These are phyloP conservation scores for Amanita phalloides DNA, from an alignment of 768 basidiomycete genomes.

Conservation along the genomic window DNA sequence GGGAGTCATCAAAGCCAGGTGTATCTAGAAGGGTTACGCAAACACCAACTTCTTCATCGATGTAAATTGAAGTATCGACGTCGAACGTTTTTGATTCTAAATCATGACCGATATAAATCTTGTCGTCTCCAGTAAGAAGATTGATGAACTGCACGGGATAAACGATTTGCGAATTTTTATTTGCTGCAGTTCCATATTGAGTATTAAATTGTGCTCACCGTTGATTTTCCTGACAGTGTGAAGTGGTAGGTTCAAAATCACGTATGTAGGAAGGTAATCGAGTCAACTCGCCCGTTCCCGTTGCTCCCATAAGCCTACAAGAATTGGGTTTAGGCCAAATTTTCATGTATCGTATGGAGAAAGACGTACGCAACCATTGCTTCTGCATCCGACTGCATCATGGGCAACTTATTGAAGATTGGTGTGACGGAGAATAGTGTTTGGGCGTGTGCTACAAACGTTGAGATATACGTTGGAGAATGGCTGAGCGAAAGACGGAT, in stretches of 20 bases:
- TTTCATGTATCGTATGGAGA: background rate
- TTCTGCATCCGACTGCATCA: background rate
- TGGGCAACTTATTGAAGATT: no score
- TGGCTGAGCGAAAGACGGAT: no score
- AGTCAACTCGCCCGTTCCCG: background rate
- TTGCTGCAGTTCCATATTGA: background rate
- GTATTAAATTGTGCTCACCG: background rate
- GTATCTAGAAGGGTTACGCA: constrained; percentile 28
- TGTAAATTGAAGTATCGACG: constrained; percentile 10
- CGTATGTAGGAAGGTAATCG: no score
- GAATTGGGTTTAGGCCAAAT: background rate
- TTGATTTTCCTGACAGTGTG: background rate
- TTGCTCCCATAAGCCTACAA: background rate
- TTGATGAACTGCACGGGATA: constrained; percentile 27
- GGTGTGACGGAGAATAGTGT: no score
- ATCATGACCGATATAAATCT: constrained; percentile 24
- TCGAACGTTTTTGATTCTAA: constrained; percentile 28
- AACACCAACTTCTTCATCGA: background rate
- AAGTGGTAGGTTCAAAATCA: no score
- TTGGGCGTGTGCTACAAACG: no score
- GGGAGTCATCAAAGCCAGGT: constrained; percentile 33
- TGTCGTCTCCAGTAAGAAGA: constrained; percentile 21
- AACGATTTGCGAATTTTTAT: no score
- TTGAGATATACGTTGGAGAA: no score
- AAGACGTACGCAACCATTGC: background rate